Evolutionary conservation across 1,139 yeast genomes (phyloP).

Genomic region (Blastobotrys proliferans): DNA sequence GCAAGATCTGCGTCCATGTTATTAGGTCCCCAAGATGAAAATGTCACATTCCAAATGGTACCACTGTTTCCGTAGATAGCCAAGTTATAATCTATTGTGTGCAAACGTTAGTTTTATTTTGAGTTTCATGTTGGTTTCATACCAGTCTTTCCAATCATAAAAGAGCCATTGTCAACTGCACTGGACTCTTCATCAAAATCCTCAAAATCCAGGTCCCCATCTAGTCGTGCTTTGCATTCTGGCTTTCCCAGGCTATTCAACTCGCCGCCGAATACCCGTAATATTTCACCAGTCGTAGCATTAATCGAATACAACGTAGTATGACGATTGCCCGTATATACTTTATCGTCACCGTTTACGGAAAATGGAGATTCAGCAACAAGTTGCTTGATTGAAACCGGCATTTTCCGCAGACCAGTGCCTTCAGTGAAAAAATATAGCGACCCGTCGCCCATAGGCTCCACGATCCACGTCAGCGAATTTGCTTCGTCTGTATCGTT

Average conservation of each 20-base stretch:
- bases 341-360: slow-evolving; percentile 72
- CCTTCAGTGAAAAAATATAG: slow-evolving; percentile 81
- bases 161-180: slow-evolving; percentile 27
- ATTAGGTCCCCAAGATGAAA: slow-evolving; percentile 91
- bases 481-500: slow-evolving; percentile 26
- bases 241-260: slow-evolving; percentile 26
- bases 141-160: slow-evolving; percentile 38
- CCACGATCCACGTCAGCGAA: slow-evolving; percentile 70
- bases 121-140: slow-evolving; percentile 4
- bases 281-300: slow-evolving; percentile 70
- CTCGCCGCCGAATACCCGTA: slow-evolving; percentile 61
- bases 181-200: slow-evolving; percentile 23
- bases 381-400: slow-evolving; percentile 73
- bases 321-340: slow-evolving; percentile 80
- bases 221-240: slow-evolving; percentile 19
- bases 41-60: slow-evolving; percentile 80
- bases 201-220: slow-evolving; percentile 15
- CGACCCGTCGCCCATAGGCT: slow-evolving; percentile 83
- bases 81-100: slow-evolving; percentile 45
- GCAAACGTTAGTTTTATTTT: not conserved
- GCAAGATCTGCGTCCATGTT: slow-evolving; percentile 70
- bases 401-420: slow-evolving; percentile 73
- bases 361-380: slow-evolving; percentile 74
- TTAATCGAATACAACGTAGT: slow-evolving; percentile 76
- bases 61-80: slow-evolving; percentile 64